Evolutionary conservation across 257 asterid genomes (phyloP).

Genomic region (Salvia rosmarinus): DNA sequence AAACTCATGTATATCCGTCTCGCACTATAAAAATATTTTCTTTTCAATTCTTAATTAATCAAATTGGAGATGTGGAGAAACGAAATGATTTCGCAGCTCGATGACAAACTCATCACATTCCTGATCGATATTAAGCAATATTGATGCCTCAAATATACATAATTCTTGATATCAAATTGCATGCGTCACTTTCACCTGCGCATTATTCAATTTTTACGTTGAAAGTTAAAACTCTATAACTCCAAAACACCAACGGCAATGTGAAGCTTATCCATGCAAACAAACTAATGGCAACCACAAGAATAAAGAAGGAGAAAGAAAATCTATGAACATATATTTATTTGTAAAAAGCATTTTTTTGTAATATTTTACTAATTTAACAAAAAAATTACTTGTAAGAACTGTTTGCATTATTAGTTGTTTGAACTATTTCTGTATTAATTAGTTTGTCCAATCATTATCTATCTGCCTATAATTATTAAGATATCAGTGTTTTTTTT

Average conservation of each 20-base stretch:
- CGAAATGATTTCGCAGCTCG: constrained; percentile 26
- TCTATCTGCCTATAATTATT: too few species aligned
- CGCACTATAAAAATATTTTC: too few species aligned
- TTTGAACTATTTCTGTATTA: background rate
- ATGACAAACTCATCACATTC: constrained; percentile 30
- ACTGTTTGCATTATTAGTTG: background rate
- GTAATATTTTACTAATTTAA: background rate
- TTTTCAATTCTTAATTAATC: too few species aligned
- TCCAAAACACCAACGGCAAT: constrained; percentile 12
- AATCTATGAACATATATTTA: background rate
- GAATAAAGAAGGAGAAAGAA: constrained; percentile 6
- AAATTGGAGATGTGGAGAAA: constrained; percentile 29
- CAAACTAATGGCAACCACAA: constrained; percentile 37
- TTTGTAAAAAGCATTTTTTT: background rate
- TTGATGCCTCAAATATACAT: background rate
- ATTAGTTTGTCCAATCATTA: constrained; percentile 13
- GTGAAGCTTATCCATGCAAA: constrained; percentile 25
- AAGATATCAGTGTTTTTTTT: too few species aligned
- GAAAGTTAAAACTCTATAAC: background rate
- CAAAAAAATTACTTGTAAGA: background rate
- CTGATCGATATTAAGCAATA: background rate
- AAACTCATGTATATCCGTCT: too few species aligned
- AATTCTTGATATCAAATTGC: constrained; percentile 25
- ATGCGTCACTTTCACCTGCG: constrained; percentile 13
- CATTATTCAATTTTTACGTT: background rate